Evolutionary conservation across 345 rosid genomes (phyloP), one percentile per base, ranked within the genome.

Genomic region (Microthlaspi erraticum): DNA sequence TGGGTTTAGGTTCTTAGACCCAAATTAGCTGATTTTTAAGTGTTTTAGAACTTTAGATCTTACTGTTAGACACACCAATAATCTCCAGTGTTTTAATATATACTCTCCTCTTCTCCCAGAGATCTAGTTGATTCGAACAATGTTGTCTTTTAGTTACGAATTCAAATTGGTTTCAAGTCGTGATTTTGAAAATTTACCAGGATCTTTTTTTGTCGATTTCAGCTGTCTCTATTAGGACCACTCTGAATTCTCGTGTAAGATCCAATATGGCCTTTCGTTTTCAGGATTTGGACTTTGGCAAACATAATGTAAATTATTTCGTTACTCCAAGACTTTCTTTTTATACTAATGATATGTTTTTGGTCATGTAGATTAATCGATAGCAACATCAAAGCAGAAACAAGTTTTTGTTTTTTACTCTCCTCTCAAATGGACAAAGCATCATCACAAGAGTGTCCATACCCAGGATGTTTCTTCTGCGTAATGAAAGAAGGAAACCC

Each of bases 401-500:
- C 67, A 61, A 61, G 66, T 36, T 36, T 68, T 26, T 9, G 13
- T 29, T 41, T 29, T 23, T 23, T 23, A 2, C 3, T 23, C 3
- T 23, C 26, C 3, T 19, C 3, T 32, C 39, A 17, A 17, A 95
- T 92, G 99, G 99, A 86, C 48, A 90, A 92, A 83, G 84, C 71
- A 29, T 82, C 96, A 11, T 84, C 96, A 54, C 77, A 84, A 1
- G 96, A 95, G 45, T 95, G 99, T 78, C 99, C 97, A 1, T 92
- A 92, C 76, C 99, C 98, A n/a, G 98, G 98, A 76, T 94, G 99
- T 79, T 92, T 92, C 80, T 92, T 94, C 78, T 92, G 99, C 69
- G 98, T 94, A 23, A 92, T 94, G 99, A 94, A 92, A 84, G 99
- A 95, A 88, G 99, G 97, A 50, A 92, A 95, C 71, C 98, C 98